These are phyloP conservation scores for Saccharomyces jurei DNA, from an alignment of 805 yeast species.

Conservation along the genomic window DNA sequence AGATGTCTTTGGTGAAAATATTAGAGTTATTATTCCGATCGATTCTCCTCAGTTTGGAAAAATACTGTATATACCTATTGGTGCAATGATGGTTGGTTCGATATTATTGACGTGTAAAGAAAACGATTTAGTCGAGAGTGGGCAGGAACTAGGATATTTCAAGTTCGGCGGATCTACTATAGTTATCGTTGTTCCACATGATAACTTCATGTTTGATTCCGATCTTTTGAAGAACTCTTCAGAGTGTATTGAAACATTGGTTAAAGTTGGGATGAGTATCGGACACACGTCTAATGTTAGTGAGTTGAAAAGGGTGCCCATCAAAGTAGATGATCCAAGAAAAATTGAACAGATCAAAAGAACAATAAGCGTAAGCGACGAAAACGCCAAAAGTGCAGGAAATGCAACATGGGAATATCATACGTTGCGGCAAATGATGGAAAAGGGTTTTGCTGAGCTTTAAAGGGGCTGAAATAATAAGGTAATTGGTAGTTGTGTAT, in stretches of 20 bases:
- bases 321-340: constrained; percentile 24
- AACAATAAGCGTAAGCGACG: constrained; percentile 22
- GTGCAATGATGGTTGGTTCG: constrained; percentile 99
- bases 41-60: constrained; percentile 70
- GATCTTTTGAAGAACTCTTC: constrained; percentile 65
- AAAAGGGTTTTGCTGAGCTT: constrained; percentile 1
- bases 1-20: constrained; percentile 91
- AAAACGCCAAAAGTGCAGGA: constrained; percentile 12
- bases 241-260: constrained; percentile 69
- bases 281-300: constrained; percentile 55
- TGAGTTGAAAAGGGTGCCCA: constrained; percentile 43
- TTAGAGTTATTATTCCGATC: constrained; percentile 69
- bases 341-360: constrained; percentile 25
- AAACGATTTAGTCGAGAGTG: constrained; percentile 51
- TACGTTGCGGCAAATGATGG: constrained; percentile 12
- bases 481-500: constrained; percentile 2
- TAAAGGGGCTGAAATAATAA: background rate
- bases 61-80: constrained; percentile 72
- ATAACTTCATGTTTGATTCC: constrained; percentile 52
- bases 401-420: constrained; percentile 26
- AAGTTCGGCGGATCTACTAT: constrained; percentile 94
- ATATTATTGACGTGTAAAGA: constrained; percentile 60
- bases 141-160: constrained; percentile 88
- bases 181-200: constrained; percentile 51
- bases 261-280: constrained; percentile 84